Evolutionary conservation across 352 stramenopile species (phyloP).

Genomic region (Globisporangium solare): DNA sequence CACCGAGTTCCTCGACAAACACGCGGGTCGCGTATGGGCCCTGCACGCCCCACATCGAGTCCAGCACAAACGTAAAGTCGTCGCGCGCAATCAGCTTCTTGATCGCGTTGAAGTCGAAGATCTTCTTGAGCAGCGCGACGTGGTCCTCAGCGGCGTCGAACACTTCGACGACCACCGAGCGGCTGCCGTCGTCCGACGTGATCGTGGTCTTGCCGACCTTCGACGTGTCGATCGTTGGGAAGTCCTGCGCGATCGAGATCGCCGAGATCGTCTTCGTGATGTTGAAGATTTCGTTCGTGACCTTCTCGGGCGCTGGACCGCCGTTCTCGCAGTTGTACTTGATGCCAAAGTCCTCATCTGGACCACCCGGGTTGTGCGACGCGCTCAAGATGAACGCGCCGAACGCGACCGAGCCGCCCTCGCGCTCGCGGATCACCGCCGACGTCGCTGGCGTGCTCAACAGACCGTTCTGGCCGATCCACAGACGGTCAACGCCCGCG

Average conservation of each 20-base stretch:
- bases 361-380: constrained; percentile 98
- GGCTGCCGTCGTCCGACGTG: constrained; percentile 84
- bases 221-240: constrained; percentile 71
- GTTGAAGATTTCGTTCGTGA: constrained; percentile 96
- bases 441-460: constrained; percentile 97
- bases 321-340: constrained; percentile 99
- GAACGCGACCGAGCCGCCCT: constrained; percentile 91
- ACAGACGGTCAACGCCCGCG: constrained; percentile 94
- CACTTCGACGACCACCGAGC: constrained; percentile 94
- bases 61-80: constrained; percentile 95
- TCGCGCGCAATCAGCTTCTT: constrained; percentile 88
- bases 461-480: constrained; percentile 94
- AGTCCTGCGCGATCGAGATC: constrained; percentile 90
- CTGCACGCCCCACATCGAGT: constrained; percentile 98
- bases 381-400: constrained; percentile 98
- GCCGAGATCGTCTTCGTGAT: constrained; percentile 93
- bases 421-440: constrained; percentile 93
- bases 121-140: constrained; percentile 92
- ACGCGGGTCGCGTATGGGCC: constrained; percentile 94
- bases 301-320: constrained; percentile 94
- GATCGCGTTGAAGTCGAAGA: constrained; percentile 97
- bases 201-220: constrained; percentile 67
- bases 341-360: constrained; percentile 98
- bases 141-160: constrained; percentile 98
- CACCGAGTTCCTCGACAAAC: constrained; percentile 96